These are phyloP conservation scores for Bacterosira constricta DNA, from an alignment of 108 stramenopile genomes.

Conservation along the genomic window DNA sequence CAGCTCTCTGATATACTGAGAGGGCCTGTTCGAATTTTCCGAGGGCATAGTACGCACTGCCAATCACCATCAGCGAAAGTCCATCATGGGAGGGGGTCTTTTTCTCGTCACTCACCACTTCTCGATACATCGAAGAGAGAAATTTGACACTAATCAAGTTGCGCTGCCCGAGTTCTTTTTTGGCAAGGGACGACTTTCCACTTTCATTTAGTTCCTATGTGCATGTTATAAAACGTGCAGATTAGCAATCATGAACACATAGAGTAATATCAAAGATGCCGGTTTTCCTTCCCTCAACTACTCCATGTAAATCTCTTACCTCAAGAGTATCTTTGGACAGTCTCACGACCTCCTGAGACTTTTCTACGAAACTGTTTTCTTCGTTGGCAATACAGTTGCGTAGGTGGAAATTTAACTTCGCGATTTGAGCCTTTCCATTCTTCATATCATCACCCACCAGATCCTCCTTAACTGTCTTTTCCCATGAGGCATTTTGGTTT, in stretches of 20 bases:
- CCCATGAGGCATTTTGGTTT: conserved; percentile 21
- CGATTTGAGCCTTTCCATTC: conserved; percentile 21
- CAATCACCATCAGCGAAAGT: conserved; percentile 41
- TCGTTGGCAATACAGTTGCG: conserved; percentile 31
- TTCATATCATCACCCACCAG: conserved; percentile 8
- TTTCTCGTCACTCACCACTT: conserved; percentile 32
- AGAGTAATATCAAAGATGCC: no score
- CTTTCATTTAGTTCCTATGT: background rate
- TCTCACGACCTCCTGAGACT: conserved; percentile 40
- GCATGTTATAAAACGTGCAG: background rate
- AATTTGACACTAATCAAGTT: conserved; percentile 41
- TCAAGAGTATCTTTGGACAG: conserved; percentile 38
- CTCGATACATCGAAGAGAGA: conserved; percentile 42
- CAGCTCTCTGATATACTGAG: conserved; percentile 39
- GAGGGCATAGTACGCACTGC: conserved; percentile 42
- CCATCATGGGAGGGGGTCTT: conserved; percentile 31
- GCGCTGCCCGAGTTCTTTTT: conserved; percentile 19
- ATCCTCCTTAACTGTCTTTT: background rate
- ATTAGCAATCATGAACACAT: no score
- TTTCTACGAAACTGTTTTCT: conserved; percentile 32
- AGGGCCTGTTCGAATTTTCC: conserved; percentile 46
- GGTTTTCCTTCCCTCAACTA: no score
- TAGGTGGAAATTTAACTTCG: conserved; percentile 26
- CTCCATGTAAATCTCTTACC: conserved; percentile 36
- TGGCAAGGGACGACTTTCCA: conserved; percentile 6